A percentile compares a stretch with the other conserved stretches of the same genome.
Conservation (phyloP, 495 filamentous ascomycete species). For the Durotheca rogersii region DNA sequence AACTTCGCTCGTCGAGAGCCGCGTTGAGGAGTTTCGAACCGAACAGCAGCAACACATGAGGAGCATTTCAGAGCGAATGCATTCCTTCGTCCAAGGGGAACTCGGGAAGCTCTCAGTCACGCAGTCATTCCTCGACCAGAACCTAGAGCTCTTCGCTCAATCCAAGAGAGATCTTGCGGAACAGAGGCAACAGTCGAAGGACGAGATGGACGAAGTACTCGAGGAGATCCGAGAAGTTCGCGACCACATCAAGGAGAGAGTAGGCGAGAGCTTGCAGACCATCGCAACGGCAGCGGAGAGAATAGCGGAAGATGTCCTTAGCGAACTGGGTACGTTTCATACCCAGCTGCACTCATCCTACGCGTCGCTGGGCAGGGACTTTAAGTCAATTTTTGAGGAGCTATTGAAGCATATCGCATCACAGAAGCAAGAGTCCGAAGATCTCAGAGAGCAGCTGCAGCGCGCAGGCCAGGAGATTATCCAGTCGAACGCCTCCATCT, state of each 20-base stretch:
- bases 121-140: conserved; percentile 66
- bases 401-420: conserved; percentile 67
- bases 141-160: conserved; percentile 62
- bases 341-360: conserved; percentile 82
- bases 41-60: conserved; percentile 70
- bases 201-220: conserved; percentile 86
- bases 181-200: conserved; percentile 69
- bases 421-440: conserved; percentile 78
- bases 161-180: conserved; percentile 65
- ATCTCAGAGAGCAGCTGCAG: conserved; percentile 67
- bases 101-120: conserved; percentile 64
- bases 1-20: conserved; percentile 71
- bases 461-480: conserved; percentile 64
- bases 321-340: conserved; percentile 79
- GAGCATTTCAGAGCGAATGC: conserved; percentile 66
- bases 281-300: conserved; percentile 81
- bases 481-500: conserved; percentile 63
- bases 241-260: conserved; percentile 79
- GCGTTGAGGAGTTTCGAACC: conserved; percentile 64
- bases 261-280: conserved; percentile 81
- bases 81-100: conserved; percentile 69
- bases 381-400: conserved; percentile 81
- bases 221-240: conserved; percentile 88
- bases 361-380: conserved; percentile 81
- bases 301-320: conserved; percentile 88